These are phyloP conservation scores for Backusella psychrophila DNA, from an alignment of 192 early-diverging fungal genomes.

Conservation along the genomic window DNA sequence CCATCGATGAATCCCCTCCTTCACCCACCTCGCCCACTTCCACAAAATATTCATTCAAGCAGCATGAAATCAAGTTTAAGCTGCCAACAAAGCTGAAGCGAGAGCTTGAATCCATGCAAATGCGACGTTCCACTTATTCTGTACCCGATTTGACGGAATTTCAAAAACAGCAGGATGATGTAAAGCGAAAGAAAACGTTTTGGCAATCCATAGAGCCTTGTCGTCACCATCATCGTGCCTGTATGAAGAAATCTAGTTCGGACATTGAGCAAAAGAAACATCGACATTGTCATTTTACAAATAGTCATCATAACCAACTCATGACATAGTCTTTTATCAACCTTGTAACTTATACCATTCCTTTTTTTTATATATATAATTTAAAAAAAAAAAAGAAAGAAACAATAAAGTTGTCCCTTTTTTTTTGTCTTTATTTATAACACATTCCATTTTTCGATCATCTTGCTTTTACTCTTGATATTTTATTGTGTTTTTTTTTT, in stretches of 20 bases:
- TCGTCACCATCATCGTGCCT: neutral
- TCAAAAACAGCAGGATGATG: neutral
- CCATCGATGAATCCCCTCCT: neutral
- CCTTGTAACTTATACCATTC: too few relatives aligned
- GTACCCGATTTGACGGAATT: slow-evolving; percentile 12
- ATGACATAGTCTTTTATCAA: neutral
- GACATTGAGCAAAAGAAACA: neutral
- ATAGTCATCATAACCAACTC: neutral
- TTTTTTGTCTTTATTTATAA: neutral
- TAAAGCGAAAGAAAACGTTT: neutral
- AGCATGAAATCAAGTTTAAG: neutral
- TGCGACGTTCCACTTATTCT: slow-evolving; percentile 9
- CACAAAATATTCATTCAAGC: neutral
- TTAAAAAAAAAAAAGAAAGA: neutral
- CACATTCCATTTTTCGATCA: neutral
- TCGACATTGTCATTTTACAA: neutral
- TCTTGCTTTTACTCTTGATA: neutral
- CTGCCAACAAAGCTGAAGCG: slow-evolving; percentile 3
- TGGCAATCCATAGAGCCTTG: neutral
- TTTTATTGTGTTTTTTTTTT: neutral
- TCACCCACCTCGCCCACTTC: neutral
- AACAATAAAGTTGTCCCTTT: neutral
- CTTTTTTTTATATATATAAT: too few relatives aligned
- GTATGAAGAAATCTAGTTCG: neutral
- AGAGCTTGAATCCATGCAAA: slow-evolving; percentile 13